Conservation (phyloP, 495 filamentous ascomycete genomes). For the Endocarpon pusillum region DNA sequence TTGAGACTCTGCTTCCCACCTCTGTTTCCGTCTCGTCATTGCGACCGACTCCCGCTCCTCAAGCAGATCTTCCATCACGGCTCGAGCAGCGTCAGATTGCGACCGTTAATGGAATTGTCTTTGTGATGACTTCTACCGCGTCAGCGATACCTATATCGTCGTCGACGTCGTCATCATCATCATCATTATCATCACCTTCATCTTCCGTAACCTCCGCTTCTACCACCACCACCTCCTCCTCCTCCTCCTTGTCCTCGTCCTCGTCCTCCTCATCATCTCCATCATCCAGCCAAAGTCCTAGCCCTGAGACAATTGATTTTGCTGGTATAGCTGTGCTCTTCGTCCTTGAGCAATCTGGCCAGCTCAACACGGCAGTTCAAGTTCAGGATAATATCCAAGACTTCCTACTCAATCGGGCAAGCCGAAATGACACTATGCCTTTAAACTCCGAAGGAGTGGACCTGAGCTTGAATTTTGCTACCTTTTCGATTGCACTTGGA, state of each 20-base stretch:
- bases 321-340: slow-evolving; percentile 31
- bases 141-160: slow-evolving; percentile 4
- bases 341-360: slow-evolving; percentile 30
- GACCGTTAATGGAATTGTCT: slow-evolving; percentile 29
- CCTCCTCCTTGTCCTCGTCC: slow-evolving; percentile 5
- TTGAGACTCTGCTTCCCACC: neutral
- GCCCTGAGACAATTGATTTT: slow-evolving; percentile 24
- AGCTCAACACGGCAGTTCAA: slow-evolving; percentile 17
- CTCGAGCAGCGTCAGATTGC: neutral
- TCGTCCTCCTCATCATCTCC: slow-evolving; percentile 4
- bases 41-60: too few species aligned
- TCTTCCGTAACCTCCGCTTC: slow-evolving; percentile 7
- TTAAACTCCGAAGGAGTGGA: slow-evolving; percentile 13
- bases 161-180: slow-evolving; percentile 1
- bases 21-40: too few species aligned
- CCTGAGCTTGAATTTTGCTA: slow-evolving; percentile 26
- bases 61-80: neutral
- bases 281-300: slow-evolving; percentile 6
- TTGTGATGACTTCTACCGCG: slow-evolving; percentile 12
- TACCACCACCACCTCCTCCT: slow-evolving; percentile 9
- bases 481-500: slow-evolving; percentile 23
- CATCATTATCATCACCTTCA: slow-evolving; percentile 3
- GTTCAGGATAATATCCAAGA: slow-evolving; percentile 20
- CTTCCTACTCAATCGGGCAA: slow-evolving; percentile 17
- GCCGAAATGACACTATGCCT: slow-evolving; percentile 4